Base-by-base conservation (phyloP, 441 rosid genomes). In the Breynia disticha region DNA sequence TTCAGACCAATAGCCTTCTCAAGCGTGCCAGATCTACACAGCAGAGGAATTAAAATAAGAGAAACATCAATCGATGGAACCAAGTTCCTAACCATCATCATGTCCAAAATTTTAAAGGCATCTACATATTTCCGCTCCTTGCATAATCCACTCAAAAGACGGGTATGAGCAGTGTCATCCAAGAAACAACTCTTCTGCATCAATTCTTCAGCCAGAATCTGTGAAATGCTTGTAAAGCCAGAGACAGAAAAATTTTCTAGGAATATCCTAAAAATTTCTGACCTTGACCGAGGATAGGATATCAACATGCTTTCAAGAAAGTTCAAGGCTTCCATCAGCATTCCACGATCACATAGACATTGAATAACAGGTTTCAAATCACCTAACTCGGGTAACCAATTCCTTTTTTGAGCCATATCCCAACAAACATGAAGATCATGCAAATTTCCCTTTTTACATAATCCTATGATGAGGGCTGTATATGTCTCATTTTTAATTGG, bases 291-390 rank as follows among this genome's bases (percentile, higher is more conserved):
- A 60, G 78, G 76, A 57, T 57, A 41, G 46, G 17, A 62, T 48
- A 43, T 62, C 44, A 76, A 53, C 76, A 81, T 54, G 63, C 64
- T 67, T 64, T 86, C 83, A 20, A 76, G 66, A 75, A 89, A 81
- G 79, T 79, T 73, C 16, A 76, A 9, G 43, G 69, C 74, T 74
- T 82, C 83, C 69, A 64, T 70, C 64, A 79, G 68, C 79, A 82
- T 59, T 55, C 71, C 72, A 54, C 66, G 72, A 45, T 28, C 62
- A 64, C 73, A 48, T 46, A 89, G 77, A 69, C 77, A 72, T 60
- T 66, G 73, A 55, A 80, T 59, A 48, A 89, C 50, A 69, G 52
- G 70, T 52, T 64, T 61, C n/a, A 64, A 65, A 16, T 67, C 71
- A 32, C 63, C 68, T 49, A 79, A 59, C 41, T 57, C 46, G 2